These are phyloP conservation scores for Haplosporangium sp. DNA, from an alignment of 371 early-diverging fungal species.

Conservation along the genomic window DNA sequence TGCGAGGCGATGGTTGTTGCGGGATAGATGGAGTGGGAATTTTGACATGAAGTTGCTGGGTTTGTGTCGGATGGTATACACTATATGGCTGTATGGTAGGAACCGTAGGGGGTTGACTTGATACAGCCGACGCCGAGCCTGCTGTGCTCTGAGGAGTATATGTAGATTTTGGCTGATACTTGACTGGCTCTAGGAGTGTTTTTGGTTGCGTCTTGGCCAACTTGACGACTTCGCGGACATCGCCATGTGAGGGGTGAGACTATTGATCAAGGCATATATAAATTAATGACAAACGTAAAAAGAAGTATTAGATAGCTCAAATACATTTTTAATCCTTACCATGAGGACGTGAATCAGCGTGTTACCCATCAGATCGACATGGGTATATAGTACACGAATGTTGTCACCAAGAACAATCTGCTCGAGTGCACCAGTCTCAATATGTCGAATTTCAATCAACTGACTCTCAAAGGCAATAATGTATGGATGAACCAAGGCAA, in stretches of 20 bases:
- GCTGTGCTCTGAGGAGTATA: background rate
- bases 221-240: slow-evolving; percentile 21
- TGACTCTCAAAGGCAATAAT: slow-evolving; percentile 87
- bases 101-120: background rate
- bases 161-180: slow-evolving; percentile 25
- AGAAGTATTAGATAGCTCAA: background rate
- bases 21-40: slow-evolving; percentile 6
- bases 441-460: slow-evolving; percentile 90
- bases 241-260: slow-evolving; percentile 22
- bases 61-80: background rate
- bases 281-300: background rate
- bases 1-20: slow-evolving; percentile 24
- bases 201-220: slow-evolving; percentile 22
- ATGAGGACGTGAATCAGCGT: slow-evolving; percentile 36
- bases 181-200: slow-evolving; percentile 21
- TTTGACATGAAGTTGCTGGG: background rate
- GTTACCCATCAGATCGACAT: slow-evolving; percentile 28
- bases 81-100: background rate
- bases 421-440: slow-evolving; percentile 75
- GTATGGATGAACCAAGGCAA: slow-evolving; percentile 70
- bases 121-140: background rate
- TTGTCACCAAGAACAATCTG: slow-evolving; percentile 65
- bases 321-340: slow-evolving; percentile 17
- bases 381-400: slow-evolving; percentile 35
- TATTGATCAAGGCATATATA: background rate